Conservation (phyloP, 495 filamentous ascomycete genomes). For the Apiosordaria backusii region DNA sequence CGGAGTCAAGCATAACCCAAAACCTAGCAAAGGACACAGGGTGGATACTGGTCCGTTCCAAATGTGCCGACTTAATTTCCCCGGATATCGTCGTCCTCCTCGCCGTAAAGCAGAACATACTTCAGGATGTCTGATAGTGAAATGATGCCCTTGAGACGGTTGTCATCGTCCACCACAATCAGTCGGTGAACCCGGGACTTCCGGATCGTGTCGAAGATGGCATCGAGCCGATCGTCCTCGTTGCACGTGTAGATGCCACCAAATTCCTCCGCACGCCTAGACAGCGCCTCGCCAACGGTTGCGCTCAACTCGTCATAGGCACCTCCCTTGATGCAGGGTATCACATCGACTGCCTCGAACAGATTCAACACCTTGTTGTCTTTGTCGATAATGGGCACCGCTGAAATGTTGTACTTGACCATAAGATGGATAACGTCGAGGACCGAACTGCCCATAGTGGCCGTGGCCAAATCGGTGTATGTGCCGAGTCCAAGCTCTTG, state of each 20-base stretch:
- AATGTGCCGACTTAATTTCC: constrained; percentile 16
- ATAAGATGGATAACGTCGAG: constrained; percentile 95
- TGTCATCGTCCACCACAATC: constrained; percentile 86
- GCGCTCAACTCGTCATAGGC: constrained; percentile 86
- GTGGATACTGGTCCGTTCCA: background rate
- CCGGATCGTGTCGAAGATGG: constrained; percentile 95
- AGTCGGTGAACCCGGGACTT: constrained; percentile 90
- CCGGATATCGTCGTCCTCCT: constrained; percentile 54
- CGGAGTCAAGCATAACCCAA: constrained; percentile 6
- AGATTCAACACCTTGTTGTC: constrained; percentile 86
- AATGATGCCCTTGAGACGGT: constrained; percentile 79
- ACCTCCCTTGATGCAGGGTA: constrained; percentile 90
- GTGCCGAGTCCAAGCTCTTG: constrained; percentile 83
- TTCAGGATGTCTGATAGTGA: constrained; percentile 96
- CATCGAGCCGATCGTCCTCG: constrained; percentile 83
- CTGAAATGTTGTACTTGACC: constrained; percentile 88
- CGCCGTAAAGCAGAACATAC: constrained; percentile 86
- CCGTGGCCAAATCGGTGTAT: constrained; percentile 74
- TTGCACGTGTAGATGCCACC: constrained; percentile 95
- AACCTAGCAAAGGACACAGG: background rate
- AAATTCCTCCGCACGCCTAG: constrained; percentile 86
- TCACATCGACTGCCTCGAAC: constrained; percentile 97
- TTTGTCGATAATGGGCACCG: constrained; percentile 86
- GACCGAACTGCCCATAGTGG: constrained; percentile 87
- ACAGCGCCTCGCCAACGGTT: constrained; percentile 83